phyloP scores from a whole-genome alignment of 208 protist genomes.

The Acanthamoeba sp. region DNA sequence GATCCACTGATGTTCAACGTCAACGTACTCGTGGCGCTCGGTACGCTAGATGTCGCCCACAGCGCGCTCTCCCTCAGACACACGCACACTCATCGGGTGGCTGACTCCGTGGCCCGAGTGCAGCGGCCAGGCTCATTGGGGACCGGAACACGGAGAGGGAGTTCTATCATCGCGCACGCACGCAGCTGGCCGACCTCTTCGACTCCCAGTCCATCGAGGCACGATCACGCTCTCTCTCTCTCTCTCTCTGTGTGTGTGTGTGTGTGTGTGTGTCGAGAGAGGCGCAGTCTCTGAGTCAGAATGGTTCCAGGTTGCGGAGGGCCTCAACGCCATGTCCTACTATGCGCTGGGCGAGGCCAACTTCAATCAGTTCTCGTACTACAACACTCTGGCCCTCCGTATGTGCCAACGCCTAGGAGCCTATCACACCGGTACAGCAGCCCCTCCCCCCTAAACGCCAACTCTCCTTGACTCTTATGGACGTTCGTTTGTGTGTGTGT shows the following conservation, averaged over 20 bases:
- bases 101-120: not conserved
- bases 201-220: not conserved
- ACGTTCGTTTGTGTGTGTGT: too few species aligned
- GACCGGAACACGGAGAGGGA: slow-evolving; percentile 7
- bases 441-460: not conserved
- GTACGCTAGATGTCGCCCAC: not conserved
- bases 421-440: not conserved
- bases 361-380: slow-evolving; percentile 9
- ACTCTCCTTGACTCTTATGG: too few species aligned
- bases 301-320: not conserved
- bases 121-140: not conserved
- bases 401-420: not conserved
- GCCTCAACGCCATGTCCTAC: slow-evolving; percentile 11
- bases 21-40: not conserved
- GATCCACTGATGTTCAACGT: not conserved
- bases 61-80: too few species aligned
- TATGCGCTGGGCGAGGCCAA: not conserved
- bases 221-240: too few species aligned
- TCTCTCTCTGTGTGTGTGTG: too few species aligned
- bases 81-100: too few species aligned
- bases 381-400: not conserved
- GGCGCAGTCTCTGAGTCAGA: too few species aligned
- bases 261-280: too few species aligned
- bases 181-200: not conserved
- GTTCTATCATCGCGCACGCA: not conserved